phyloP scores from a whole-genome alignment of 768 basidiomycete species.

The Lactarius hengduanensis region DNA sequence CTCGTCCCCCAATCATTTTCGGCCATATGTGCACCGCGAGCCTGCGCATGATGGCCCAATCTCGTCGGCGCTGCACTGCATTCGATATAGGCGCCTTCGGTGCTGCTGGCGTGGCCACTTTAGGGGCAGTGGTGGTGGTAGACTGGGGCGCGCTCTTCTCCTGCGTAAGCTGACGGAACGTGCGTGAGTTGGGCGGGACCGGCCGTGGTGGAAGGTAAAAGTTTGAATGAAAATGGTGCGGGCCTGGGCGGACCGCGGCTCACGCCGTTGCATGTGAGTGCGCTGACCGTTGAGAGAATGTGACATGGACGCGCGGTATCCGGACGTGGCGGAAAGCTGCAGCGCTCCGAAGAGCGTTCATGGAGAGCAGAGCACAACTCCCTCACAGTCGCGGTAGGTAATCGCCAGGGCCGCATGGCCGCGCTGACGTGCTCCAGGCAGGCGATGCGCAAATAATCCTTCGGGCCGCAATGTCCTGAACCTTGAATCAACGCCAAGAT shows the following conservation, averaged over 20 bases:
- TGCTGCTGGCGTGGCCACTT: not conserved
- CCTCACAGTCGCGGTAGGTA: not conserved
- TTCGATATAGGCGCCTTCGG: conserved; percentile 14
- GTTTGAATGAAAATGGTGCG: not conserved
- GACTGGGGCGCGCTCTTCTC: not conserved
- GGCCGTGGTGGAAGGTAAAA: not conserved
- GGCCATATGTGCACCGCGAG: conserved; percentile 95
- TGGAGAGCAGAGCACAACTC: not conserved
- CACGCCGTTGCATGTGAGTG: not conserved
- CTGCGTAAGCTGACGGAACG: conserved; percentile 12
- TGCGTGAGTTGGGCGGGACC: not conserved
- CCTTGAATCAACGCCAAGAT: no score
- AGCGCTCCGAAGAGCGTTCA: conserved; percentile 16
- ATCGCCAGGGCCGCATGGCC: not conserved
- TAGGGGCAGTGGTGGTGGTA: not conserved
- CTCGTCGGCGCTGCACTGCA: conserved; percentile 62
- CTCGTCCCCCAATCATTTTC: conserved; percentile 79
- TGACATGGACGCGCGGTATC: not conserved
- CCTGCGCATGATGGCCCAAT: conserved; percentile 83
- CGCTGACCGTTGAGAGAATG: not conserved
- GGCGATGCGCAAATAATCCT: no score
- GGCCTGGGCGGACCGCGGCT: conserved; percentile 7
- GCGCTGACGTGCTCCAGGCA: no score
- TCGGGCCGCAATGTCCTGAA: no score
- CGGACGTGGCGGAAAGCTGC: not conserved